Evolutionary conservation across 1,139 yeast species (phyloP), one percentile per base, ranked within the genome.

Genomic region (Yamadazyma buinensis): DNA sequence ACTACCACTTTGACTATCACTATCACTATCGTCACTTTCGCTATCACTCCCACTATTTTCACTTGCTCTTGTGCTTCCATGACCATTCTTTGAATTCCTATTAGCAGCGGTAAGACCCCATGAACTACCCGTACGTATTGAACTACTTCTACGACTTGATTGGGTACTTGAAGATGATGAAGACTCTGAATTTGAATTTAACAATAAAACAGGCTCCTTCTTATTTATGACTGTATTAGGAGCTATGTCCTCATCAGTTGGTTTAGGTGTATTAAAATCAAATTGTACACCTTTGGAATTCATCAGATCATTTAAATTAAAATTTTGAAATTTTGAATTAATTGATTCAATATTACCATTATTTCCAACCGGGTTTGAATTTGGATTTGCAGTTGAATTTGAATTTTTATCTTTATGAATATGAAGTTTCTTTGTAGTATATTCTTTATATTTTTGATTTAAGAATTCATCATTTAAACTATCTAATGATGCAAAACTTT

Each of bases 401-500:
- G 18, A 12, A 6, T 36, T 30, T 18, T 34, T 17, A 26, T n/a
- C 29, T 13, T 35, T 18, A 23, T 29, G 21, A 9, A 12, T 15
- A 23, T 21, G 25, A n/a, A 18, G 21, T 11, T 12, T 15, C 30
- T 41, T 36, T 9, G 33, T 42, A n/a, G 49, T 47, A 38, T 46
- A 59, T 40, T 67, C 69, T 26, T 57, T 57, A 39, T 65, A 68
- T 39, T 66, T 66, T 36, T 51, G 47, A 17, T 54, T 46, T 34
- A 69, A 54, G 38, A 64, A 68, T 34, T 80, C 86, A 46, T 81
- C 83, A 51, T 80, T 80, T 37, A 76, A 70, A 50, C 88, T 80
- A 51, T 83, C 88, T 51, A 84, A 61, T 0, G 90, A 82, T 1
- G 90, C 92, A 64, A 81, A 82, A 44, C 88, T 80, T 33, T 83